Percentiles rank a stretch among this genome's conserved stretches.
These are phyloP conservation scores for Zalaria obscura DNA, from an alignment of 2,329 filamentous ascomycete species.

Conservation along the genomic window DNA sequence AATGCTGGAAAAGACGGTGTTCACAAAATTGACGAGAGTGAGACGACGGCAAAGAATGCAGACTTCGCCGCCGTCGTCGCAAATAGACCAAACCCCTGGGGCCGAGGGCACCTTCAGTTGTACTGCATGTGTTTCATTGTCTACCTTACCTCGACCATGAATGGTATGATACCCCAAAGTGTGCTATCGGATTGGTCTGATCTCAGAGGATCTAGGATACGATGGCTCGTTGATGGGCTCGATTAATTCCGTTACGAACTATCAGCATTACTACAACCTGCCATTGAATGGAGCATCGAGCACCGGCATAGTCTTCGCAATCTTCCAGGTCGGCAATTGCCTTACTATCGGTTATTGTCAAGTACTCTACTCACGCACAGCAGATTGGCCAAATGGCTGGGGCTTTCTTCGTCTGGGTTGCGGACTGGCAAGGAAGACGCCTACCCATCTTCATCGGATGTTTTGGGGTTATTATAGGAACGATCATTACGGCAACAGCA, in stretches of 20 bases:
- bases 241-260: neutral
- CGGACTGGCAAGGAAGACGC: slow-evolving; percentile 14
- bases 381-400: slow-evolving; percentile 23
- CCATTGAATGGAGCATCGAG: neutral
- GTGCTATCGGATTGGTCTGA: too few relatives aligned
- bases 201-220: neutral
- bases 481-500: slow-evolving; percentile 35
- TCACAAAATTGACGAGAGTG: too few relatives aligned
- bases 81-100: too few relatives aligned
- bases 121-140: too few relatives aligned
- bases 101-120: too few relatives aligned
- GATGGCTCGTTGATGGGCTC: slow-evolving; percentile 3
- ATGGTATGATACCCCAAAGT: too few relatives aligned
- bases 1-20: too few relatives aligned
- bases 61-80: too few relatives aligned
- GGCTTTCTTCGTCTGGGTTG: slow-evolving; percentile 16
- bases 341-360: slow-evolving; percentile 9
- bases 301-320: slow-evolving; percentile 35
- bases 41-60: too few relatives aligned
- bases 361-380: slow-evolving; percentile 23
- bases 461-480: slow-evolving; percentile 49
- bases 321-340: slow-evolving; percentile 34
- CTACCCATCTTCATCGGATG: slow-evolving; percentile 34
- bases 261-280: slow-evolving; percentile 1
- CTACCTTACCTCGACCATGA: too few relatives aligned